Conservation (phyloP, 1,284 basidiomycete genomes). For the Xerocomus amazonicus region DNA sequence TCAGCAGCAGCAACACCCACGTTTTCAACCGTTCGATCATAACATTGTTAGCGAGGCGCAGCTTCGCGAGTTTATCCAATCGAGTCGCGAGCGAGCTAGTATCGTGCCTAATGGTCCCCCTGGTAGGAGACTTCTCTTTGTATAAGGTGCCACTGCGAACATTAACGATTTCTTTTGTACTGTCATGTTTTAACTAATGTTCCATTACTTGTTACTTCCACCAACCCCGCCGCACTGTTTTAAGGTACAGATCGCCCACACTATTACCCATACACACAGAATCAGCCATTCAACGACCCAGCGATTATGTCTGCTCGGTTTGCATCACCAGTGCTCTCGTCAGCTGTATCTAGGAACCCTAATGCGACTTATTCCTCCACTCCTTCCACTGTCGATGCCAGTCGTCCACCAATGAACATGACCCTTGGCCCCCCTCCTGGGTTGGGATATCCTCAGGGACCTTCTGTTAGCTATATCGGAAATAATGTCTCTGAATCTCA, state of each 20-base stretch:
- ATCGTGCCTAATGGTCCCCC: constrained; percentile 34
- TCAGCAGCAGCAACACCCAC: constrained; percentile 33
- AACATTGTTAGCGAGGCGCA: constrained; percentile 64
- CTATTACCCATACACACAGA: constrained; percentile 37
- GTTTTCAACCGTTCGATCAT: constrained; percentile 57
- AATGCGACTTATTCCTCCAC: constrained; percentile 11
- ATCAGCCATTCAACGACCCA: constrained; percentile 64
- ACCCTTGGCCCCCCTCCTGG: constrained; percentile 64
- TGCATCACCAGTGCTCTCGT: constrained; percentile 36
- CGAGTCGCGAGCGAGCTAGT: constrained; percentile 55
- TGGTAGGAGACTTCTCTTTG: constrained; percentile 50
- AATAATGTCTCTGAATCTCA: constrained; percentile 16
- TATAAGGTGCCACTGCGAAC: constrained; percentile 32
- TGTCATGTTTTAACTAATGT: constrained; percentile 13
- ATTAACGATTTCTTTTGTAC: constrained; percentile 36
- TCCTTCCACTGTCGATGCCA: constrained; percentile 7
- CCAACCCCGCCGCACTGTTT: constrained; percentile 10
- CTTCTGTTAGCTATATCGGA: constrained; percentile 29
- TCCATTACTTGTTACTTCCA: constrained; percentile 14
- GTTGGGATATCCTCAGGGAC: constrained; percentile 44
- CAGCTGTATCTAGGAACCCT: constrained; percentile 9
- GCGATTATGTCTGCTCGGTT: constrained; percentile 79
- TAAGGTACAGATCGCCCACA: constrained; percentile 36
- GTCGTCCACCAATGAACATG: constrained; percentile 31
- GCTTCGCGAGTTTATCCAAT: constrained; percentile 67